These are phyloP conservation scores for Zalaria sp. DNA, from an alignment of 2,329 filamentous ascomycete species.

Conservation along the genomic window DNA sequence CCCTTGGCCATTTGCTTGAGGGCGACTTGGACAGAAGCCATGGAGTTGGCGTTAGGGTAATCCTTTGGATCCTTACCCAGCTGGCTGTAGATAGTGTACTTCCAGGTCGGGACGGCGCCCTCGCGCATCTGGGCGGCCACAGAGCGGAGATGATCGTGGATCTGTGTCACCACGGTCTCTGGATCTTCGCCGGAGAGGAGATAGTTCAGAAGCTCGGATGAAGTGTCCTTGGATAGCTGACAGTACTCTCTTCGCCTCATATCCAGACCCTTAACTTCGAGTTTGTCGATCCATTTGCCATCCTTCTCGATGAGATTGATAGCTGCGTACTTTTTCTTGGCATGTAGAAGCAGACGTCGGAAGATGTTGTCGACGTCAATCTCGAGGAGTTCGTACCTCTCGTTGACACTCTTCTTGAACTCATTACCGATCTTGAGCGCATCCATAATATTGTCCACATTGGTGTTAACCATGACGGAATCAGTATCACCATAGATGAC, in stretches of 20 bases:
- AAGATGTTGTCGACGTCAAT: conserved; percentile 99
- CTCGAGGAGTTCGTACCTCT: conserved; percentile 80
- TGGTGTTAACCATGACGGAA: conserved; percentile 99
- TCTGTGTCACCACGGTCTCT: conserved; percentile 72
- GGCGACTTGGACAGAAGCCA: conserved; percentile 96
- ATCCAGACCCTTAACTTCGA: conserved; percentile 95
- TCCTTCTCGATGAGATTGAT: conserved; percentile 79
- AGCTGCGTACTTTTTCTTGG: conserved; percentile 98
- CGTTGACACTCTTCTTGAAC: conserved; percentile 91
- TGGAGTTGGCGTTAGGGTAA: conserved; percentile 84
- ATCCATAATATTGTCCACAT: conserved; percentile 82
- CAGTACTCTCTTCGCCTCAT: conserved; percentile 98
- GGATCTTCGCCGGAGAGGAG: conserved; percentile 88
- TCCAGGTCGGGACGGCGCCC: conserved; percentile 56
- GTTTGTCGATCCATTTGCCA: conserved; percentile 82
- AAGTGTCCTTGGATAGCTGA: conserved; percentile 87
- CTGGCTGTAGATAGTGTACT: conserved; percentile 97
- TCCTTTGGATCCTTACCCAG: conserved; percentile 87
- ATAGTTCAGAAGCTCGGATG: conserved; percentile 73
- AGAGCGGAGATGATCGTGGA: conserved; percentile 85
- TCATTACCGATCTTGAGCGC: conserved; percentile 84
- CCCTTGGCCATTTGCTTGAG: conserved; percentile 75
- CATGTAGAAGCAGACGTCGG: conserved; percentile 79
- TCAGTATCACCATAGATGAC: conserved; percentile 99
- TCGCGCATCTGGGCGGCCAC: conserved; percentile 79